phyloP scores from a whole-genome alignment of 148 eudicot genomes.

The Salicornia ramosissima region DNA sequence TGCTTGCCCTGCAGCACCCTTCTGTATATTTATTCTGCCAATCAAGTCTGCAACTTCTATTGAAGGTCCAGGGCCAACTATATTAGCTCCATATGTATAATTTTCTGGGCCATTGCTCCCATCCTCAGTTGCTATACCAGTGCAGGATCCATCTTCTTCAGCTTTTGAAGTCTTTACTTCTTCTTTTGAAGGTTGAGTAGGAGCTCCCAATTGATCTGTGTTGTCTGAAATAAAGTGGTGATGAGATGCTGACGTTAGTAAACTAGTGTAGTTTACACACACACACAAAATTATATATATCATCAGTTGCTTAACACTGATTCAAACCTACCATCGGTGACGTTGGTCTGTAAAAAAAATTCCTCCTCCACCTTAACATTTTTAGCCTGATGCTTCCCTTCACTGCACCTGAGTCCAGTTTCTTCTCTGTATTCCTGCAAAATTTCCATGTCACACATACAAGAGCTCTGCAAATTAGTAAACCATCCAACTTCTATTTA shows the following conservation, averaged over 20 bases:
- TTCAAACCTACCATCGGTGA: constrained; percentile 16
- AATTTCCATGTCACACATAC: constrained; percentile 12
- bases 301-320: neutral
- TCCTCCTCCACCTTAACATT: constrained; percentile 23
- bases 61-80: constrained; percentile 18
- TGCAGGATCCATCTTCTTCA: constrained; percentile 25
- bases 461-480: constrained; percentile 21
- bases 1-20: constrained; percentile 9
- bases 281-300: too few species aligned
- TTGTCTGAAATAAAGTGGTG: constrained; percentile 16
- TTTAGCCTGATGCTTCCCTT: constrained; percentile 13
- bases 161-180: constrained; percentile 18
- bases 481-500: constrained; percentile 8
- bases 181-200: constrained; percentile 19
- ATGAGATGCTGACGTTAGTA: neutral
- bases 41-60: constrained; percentile 44
- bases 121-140: constrained; percentile 28
- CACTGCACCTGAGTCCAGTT: constrained; percentile 14
- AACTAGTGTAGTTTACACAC: neutral
- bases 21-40: constrained; percentile 38
- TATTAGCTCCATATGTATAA: constrained; percentile 10
- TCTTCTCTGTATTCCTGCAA: constrained; percentile 25
- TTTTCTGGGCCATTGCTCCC: constrained; percentile 23
- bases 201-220: constrained; percentile 14
- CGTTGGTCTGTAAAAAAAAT: constrained; percentile 2